Percentiles rank a stretch among this genome's conserved stretches.
These are phyloP conservation scores for Erysimum pusillum DNA, from an alignment of 441 rosid genomes.

Conservation along the genomic window DNA sequence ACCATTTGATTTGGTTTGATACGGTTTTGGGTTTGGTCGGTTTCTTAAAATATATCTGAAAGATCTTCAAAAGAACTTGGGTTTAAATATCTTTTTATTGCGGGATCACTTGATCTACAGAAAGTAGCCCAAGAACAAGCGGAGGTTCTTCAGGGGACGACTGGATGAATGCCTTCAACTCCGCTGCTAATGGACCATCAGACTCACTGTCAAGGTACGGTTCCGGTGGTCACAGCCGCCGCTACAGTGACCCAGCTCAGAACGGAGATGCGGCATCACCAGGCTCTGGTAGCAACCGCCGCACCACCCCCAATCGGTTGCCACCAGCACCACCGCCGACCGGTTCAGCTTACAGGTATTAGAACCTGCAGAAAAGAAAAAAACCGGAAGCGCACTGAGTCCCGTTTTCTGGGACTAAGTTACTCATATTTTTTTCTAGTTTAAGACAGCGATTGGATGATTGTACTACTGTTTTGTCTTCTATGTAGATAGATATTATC, in stretches of 20 bases:
- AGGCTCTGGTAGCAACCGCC: slow-evolving; percentile 65
- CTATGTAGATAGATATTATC: slow-evolving; percentile 46
- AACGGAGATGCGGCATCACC: slow-evolving; percentile 71
- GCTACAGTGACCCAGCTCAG: slow-evolving; percentile 85
- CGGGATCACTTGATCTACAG: slow-evolving; percentile 49
- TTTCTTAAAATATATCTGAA: background rate
- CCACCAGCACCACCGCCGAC: slow-evolving; percentile 96
- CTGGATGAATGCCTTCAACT: slow-evolving; percentile 96
- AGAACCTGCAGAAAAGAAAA: slow-evolving; percentile 45
- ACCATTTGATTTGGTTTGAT: background rate
- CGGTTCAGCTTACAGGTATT: slow-evolving; percentile 74
- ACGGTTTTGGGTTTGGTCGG: background rate
- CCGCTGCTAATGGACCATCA: slow-evolving; percentile 74
- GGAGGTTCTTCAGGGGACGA: slow-evolving; percentile 79
- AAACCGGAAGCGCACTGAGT: slow-evolving; percentile 24
- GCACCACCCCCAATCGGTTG: slow-evolving; percentile 84
- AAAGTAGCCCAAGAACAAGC: slow-evolving; percentile 78
- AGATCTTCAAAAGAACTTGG: background rate
- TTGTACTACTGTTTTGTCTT: slow-evolving; percentile 40
- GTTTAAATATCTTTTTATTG: background rate
- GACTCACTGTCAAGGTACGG: slow-evolving; percentile 65
- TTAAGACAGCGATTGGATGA: slow-evolving; percentile 37
- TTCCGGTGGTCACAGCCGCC: slow-evolving; percentile 69
- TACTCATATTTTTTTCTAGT: slow-evolving; percentile 40
- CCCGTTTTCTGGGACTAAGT: slow-evolving; percentile 44